Evolutionary conservation across 805 yeast species (phyloP), one percentile per base, ranked within the genome.

Genomic region (Cyberlindnera veronae): DNA sequence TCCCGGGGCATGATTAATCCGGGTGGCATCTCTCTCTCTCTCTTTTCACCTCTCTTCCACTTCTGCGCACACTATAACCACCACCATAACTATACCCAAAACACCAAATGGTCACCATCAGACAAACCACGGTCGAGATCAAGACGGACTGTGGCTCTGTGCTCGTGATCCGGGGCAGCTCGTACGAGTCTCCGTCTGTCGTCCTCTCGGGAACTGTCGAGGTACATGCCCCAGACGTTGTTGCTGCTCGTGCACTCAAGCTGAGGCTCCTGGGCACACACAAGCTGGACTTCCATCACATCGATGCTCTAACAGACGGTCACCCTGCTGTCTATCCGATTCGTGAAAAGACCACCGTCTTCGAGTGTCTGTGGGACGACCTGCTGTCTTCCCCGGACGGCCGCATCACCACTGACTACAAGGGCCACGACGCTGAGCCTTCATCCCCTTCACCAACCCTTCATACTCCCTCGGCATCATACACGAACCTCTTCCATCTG

Each of bases 291-390:
- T 41, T 90, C 33, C 62, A 42, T 30, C 39, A 37, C 22, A 67
- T 24, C 69, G 69, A 44, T 64, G 67, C 28, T 57, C 69, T 8
- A 53, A 71, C 20, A 55, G 38, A 64, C 66, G 50, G 63, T 62
- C 55, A 22, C 44, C 46, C 58, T 15, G 46, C 63, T 12, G 60
- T 68, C 6, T 55, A 61, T 19, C 56, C 64, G 3, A 68, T 68
- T 1, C 63, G 64, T 34, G 70, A 80, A 54, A 80, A 78, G 30
- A 72, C 73, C 41, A 69, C 68, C 6, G 57, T 90, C 3, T 86
- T 77, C 50, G 91, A 87, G 50, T 77, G 79, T 46, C 66, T 65
- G 22, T 87, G 95, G 95, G 84, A 81, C 44, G 74, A 79, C 44
- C 61, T 76, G 9, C 44, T 69, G 24, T 42, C 50, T 1, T 47